Base-by-base conservation (phyloP, 2,329 filamentous ascomycete genomes). In the Clarireedia paspali region DNA sequence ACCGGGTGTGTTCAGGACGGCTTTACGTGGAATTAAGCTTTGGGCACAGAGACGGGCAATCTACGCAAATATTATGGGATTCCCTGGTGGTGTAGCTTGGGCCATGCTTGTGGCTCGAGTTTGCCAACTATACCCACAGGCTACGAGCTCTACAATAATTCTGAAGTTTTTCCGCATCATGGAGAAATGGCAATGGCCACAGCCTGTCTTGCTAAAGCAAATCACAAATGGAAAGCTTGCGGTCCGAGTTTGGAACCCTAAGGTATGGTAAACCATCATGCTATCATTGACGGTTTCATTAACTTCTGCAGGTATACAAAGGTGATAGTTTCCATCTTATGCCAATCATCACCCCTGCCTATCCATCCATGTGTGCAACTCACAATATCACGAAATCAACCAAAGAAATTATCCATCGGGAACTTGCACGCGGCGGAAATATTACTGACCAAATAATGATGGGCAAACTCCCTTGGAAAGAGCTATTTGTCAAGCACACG, bases 301-400 rank as follows among this genome's bases (percentile, higher is more conserved):
- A 65, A 62, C 55, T 30, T 40, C 42, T 38, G 17, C 42, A 61
- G 60, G 42, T 61, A 15, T 66, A 61, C 42, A 54, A 58, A 50
- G 59, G 47, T 30, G 94, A 97, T 70, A 82, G 82, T 45, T 88
- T 84, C 63, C 92, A 97, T 71, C 76, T 96, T 52, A 99, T 99
- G 94, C 94, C 94, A 27, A 89, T 99, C 71, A 97, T 99, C 67
- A 99, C 94, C 1, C 94, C 94, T 1, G 91, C 94, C 1, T 97
- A 96, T 70, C 94, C 94, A 2, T 95, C 91, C 50, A 97, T 96
- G 91, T 97, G 94, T 70, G 87, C 94, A 1, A 97, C 94, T 0
- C 94, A 95, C 75, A 97, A 96, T 67, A 86, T 99, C 59, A 91
- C 88, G 3, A 77, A 82, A 62, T 97, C 92, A 1, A 95, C 91